A percentile compares a stretch with the other conserved stretches of the same genome.
These are phyloP conservation scores for Comarum palustre DNA, from an alignment of 306 rosid genomes.

Conservation along the genomic window DNA sequence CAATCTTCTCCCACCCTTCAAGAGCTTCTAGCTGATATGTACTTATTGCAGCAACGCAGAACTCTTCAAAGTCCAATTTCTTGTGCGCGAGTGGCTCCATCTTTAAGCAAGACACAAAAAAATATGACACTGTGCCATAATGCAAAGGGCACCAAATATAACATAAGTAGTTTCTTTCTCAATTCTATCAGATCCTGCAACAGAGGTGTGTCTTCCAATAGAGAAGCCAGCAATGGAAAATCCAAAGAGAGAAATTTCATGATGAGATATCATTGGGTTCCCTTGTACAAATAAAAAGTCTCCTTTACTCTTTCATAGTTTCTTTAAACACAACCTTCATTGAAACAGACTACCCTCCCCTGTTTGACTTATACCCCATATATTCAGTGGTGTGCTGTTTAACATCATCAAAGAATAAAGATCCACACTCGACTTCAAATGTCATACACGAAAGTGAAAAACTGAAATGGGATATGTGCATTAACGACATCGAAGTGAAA, in stretches of 20 bases:
- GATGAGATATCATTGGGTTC: not conserved
- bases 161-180: not conserved
- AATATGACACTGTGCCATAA: constrained; percentile 18
- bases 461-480: not conserved
- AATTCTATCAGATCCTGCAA: not conserved
- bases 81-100: constrained; percentile 72
- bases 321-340: constrained; percentile 6
- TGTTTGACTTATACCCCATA: not conserved
- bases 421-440: constrained; percentile 1
- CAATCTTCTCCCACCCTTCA: constrained; percentile 77
- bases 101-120: constrained; percentile 38
- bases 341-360: not conserved
- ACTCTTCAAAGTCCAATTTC: constrained; percentile 83
- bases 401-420: not conserved
- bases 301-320: not conserved
- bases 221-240: constrained; percentile 11
- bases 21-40: constrained; percentile 88
- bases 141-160: not conserved
- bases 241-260: not conserved
- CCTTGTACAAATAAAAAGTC: not conserved
- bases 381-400: not conserved
- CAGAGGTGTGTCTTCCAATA: not conserved
- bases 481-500: not conserved
- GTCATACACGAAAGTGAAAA: not conserved
- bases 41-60: constrained; percentile 84